phyloP scores from a whole-genome alignment of 805 yeast genomes.

The Saturnispora silvae region DNA sequence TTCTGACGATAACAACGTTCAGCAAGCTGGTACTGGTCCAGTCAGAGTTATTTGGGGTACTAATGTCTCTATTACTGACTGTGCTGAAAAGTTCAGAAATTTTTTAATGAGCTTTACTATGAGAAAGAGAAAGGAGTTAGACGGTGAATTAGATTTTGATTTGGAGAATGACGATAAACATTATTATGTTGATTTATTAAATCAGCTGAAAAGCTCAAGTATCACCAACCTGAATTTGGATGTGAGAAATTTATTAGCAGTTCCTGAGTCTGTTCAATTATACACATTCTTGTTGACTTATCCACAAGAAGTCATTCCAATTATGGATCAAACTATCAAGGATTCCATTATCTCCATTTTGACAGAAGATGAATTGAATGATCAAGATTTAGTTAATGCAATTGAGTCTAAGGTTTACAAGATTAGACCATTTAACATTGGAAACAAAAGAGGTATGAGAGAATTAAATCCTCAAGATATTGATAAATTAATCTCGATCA shows the following conservation, averaged over 20 bases:
- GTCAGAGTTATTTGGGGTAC: slow-evolving; percentile 97
- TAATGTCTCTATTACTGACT: slow-evolving; percentile 84
- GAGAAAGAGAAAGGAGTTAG: slow-evolving; percentile 53
- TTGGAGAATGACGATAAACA: slow-evolving; percentile 53
- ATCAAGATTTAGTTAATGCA: slow-evolving; percentile 35
- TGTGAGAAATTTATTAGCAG: slow-evolving; percentile 66
- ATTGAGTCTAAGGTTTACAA: slow-evolving; percentile 77
- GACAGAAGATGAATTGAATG: slow-evolving; percentile 33
- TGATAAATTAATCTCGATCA: slow-evolving; percentile 82
- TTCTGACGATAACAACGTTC: slow-evolving; percentile 19
- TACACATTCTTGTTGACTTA: slow-evolving; percentile 82
- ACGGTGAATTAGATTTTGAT: slow-evolving; percentile 29
- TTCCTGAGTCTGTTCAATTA: slow-evolving; percentile 62
- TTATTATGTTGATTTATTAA: slow-evolving; percentile 63
- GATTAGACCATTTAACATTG: slow-evolving; percentile 81
- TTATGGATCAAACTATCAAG: slow-evolving; percentile 93
- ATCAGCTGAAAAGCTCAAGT: slow-evolving; percentile 67
- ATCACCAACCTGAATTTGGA: slow-evolving; percentile 79
- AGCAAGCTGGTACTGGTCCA: slow-evolving; percentile 43
- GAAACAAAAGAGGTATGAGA: slow-evolving; percentile 69
- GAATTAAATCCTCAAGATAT: slow-evolving; percentile 90
- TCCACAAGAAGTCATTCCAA: slow-evolving; percentile 94
- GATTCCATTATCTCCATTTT: slow-evolving; percentile 76
- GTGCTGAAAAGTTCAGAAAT: slow-evolving; percentile 66
- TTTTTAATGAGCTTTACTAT: slow-evolving; percentile 77